Base-by-base conservation (phyloP, 768 basidiomycete species). In the Amanita exitialis region DNA sequence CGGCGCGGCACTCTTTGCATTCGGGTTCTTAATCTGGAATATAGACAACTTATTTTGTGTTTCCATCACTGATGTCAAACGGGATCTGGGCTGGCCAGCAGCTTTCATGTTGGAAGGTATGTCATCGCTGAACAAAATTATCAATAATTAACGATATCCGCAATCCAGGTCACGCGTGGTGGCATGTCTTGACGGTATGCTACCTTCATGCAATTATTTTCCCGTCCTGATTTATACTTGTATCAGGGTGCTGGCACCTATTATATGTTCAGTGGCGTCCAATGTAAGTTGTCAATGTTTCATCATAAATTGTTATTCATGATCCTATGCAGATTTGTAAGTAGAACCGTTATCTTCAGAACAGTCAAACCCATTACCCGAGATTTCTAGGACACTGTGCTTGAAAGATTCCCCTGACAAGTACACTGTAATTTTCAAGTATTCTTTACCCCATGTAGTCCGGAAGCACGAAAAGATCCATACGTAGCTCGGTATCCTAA, bases 11-110 rank as follows among this genome's bases (percentile, higher is more conserved):
- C 65, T 76, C 7, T 90, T 89, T 59, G 68, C 72, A 0, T 58
- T 79, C 5, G 88, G 83, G 0, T 90, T 89, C 61, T 61, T 79
- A 10, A 66, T 88, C 20, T 90, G 86, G 87, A 91, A 90, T 59
- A 55, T 90, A 54, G 88, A 91, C 62, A 90, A 89, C 57, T 70
- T 84, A 7, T 88, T 83, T 57, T 91, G 88, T 60, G 68, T 69
- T 47, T 62, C 64, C 13, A 57, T 86, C 43, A 83, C 80, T 7
- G 52, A 58, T 7, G 78, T 77, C 75, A 86, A 84, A 59, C 60
- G 71, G 2, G 47, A 56, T 6, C 41, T 84, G 7, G 81, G 82
- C 0, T 85, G 82, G 82, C 84, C 84, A 6, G 52, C 61, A 10
- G 83, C 82, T 5, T 85, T 86, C 58, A 54, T 84, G 18, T 63